Conservation (phyloP, 257 asterid species). For the Ballota nigra region DNA sequence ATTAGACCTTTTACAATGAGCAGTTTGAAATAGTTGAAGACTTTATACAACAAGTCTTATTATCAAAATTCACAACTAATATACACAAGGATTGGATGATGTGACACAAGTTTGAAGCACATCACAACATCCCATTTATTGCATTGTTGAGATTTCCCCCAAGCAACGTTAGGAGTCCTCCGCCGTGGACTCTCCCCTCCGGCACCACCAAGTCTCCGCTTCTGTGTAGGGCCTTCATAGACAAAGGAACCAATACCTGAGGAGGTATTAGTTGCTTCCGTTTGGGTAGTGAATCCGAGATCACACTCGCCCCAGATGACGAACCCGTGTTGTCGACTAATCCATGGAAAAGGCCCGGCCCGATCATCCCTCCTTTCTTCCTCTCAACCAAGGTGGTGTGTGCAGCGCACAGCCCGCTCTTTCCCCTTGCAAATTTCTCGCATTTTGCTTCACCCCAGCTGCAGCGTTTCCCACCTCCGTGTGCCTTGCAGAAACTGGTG, state of each 20-base stretch:
- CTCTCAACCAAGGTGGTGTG: slow-evolving; percentile 56
- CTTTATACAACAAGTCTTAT: no score
- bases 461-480: slow-evolving; percentile 94
- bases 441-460: slow-evolving; percentile 80
- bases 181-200: slow-evolving; percentile 90
- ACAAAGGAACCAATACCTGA: slow-evolving; percentile 71
- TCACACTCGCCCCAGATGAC: slow-evolving; percentile 46
- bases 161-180: slow-evolving; percentile 70
- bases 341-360: slow-evolving; percentile 75
- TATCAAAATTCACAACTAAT: no score
- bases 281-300: slow-evolving; percentile 50
- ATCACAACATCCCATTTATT: slow-evolving; percentile 31
- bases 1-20: no score
- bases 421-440: slow-evolving; percentile 88
- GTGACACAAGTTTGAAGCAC: background rate
- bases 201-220: slow-evolving; percentile 44
- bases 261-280: slow-evolving; percentile 60
- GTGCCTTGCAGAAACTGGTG: slow-evolving; percentile 89
- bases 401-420: slow-evolving; percentile 83
- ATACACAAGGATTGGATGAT: no score
- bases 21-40: no score
- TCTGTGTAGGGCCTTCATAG: no score
- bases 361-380: slow-evolving; percentile 55
- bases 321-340: slow-evolving; percentile 54
- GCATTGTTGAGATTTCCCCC: slow-evolving; percentile 67